Percentiles rank a stretch among this genome's conserved stretches.
These are phyloP conservation scores for Stachybotrys chartarum DNA, from an alignment of 2,329 filamentous ascomycete species.

Conservation along the genomic window DNA sequence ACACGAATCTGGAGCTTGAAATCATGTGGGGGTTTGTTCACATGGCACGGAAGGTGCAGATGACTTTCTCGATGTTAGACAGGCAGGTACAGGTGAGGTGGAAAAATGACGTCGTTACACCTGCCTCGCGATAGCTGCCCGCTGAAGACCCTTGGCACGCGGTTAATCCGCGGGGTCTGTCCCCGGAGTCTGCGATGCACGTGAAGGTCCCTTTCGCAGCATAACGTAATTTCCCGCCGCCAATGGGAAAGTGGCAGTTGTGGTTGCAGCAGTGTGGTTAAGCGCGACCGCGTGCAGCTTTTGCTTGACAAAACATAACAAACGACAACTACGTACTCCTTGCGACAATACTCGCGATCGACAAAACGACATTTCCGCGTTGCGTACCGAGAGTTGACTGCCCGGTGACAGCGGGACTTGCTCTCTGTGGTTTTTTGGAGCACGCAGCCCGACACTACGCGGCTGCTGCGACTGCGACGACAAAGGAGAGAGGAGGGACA, in stretches of 20 bases:
- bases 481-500: not conserved
- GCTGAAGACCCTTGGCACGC: not conserved
- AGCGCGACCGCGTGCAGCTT: constrained; percentile 5
- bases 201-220: not conserved
- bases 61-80: not conserved
- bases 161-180: not conserved
- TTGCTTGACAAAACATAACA: not conserved
- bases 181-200: not conserved
- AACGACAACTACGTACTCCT: not conserved
- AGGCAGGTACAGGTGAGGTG: not conserved
- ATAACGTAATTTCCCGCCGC: constrained; percentile 4
- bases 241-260: constrained; percentile 3
- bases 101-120: not conserved
- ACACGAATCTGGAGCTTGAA: too few relatives aligned
- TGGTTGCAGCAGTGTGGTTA: not conserved
- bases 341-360: not conserved
- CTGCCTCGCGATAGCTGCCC: not conserved
- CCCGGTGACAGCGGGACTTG: not conserved
- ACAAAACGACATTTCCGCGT: not conserved
- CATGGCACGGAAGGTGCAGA: too few relatives aligned
- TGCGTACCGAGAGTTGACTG: not conserved
- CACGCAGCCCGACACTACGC: not conserved
- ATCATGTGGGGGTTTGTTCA: too few relatives aligned
- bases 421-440: not conserved
- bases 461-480: not conserved